A percentile compares a stretch with the other conserved stretches of the same genome.
Evolutionary conservation across 768 basidiomycete species (phyloP).

Genomic region (Porphyrellus cyaneotinctus): DNA sequence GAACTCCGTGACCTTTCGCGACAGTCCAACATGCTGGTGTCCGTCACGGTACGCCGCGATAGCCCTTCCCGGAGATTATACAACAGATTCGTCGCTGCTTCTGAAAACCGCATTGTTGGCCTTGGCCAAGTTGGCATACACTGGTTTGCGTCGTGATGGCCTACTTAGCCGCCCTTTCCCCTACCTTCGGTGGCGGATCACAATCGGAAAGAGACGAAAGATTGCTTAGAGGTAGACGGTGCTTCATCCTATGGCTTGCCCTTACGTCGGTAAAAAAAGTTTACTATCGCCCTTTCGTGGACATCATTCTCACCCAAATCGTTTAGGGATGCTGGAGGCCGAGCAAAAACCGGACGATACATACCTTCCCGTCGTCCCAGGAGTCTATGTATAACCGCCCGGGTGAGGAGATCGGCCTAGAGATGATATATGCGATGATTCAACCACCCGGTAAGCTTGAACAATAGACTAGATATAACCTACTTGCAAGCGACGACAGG

Average conservation of each 20-base stretch:
- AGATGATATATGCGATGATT: no score
- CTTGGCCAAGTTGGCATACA: conserved; percentile 93
- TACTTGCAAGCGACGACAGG: no score
- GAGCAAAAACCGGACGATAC: no score
- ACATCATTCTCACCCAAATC: conserved; percentile 7
- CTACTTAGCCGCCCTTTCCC: conserved; percentile 65
- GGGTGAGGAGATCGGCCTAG: no score
- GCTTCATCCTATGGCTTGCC: conserved; percentile 85
- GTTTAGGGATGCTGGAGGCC: no score
- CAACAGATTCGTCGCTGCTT: conserved; percentile 78
- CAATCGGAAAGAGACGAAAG: conserved; percentile 62
- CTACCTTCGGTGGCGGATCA: conserved; percentile 78
- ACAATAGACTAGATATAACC: no score
- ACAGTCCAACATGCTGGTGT: no score
- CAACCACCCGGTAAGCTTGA: no score
- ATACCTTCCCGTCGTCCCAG: no score
- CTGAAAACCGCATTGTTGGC: conserved; percentile 88
- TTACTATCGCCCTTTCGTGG: neutral
- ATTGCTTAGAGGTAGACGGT: conserved; percentile 80
- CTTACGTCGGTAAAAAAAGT: conserved; percentile 77
- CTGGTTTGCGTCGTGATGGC: conserved; percentile 91
- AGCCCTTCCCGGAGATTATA: conserved; percentile 85
- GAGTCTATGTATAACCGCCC: no score
- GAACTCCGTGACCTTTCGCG: no score
- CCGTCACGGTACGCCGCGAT: conserved; percentile 90